Percentiles rank a stretch among this genome's conserved stretches.
These are phyloP conservation scores for Trichosanthes truncata DNA, from an alignment of 306 rosid species.

Conservation along the genomic window DNA sequence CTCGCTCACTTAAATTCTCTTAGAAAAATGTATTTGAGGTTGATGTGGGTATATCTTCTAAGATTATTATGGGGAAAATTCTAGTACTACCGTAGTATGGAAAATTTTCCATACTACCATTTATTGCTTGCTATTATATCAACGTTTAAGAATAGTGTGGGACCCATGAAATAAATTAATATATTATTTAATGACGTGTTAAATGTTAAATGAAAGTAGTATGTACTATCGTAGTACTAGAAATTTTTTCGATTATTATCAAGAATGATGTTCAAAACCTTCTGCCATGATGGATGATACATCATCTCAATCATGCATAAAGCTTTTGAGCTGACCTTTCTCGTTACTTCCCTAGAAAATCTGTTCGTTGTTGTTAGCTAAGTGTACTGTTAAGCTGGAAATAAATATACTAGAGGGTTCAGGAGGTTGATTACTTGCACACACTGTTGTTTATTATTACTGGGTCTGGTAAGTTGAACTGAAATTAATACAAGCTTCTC, in stretches of 20 bases:
- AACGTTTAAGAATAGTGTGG: no score
- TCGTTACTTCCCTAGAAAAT: neutral
- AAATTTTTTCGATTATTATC: no score
- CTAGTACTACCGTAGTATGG: no score
- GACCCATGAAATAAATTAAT: no score
- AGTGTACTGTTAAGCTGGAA: neutral
- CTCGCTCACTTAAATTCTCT: neutral
- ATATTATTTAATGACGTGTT: no score
- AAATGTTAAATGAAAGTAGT: no score
- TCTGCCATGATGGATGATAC: neutral
- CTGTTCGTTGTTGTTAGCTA: neutral
- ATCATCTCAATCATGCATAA: neutral
- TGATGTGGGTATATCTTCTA: constrained; percentile 1
- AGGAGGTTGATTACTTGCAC: neutral
- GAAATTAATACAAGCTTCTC: constrained; percentile 2
- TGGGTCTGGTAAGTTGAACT: neutral
- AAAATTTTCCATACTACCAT: no score
- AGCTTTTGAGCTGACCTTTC: neutral
- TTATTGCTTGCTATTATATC: no score
- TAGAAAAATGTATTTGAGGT: neutral
- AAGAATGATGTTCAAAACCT: neutral
- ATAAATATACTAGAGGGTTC: neutral
- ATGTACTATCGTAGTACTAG: no score
- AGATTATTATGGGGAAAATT: no score
- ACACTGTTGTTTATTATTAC: neutral